Percentiles rank a stretch among this genome's conserved stretches.
Conservation (phyloP, 208 protist genomes). For the Trypanosoma grayi region DNA sequence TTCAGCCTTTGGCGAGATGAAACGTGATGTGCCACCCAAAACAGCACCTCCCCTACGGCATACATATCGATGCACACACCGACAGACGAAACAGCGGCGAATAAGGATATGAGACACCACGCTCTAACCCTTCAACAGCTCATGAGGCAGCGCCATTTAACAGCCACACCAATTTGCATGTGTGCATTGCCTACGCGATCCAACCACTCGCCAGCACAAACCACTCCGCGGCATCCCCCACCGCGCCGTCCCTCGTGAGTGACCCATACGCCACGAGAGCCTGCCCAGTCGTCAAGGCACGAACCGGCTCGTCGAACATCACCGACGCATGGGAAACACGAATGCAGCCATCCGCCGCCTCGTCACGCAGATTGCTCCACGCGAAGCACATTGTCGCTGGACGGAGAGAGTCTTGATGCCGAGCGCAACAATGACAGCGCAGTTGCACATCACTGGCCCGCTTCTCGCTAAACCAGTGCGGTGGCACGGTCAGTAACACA, state of each 20-base stretch:
- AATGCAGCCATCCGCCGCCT: constrained; percentile 1
- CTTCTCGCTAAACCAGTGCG: neutral
- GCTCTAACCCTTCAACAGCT: no score
- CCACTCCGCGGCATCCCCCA: constrained; percentile 4
- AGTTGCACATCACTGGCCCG: constrained; percentile 3
- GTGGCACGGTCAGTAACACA: constrained; percentile 10
- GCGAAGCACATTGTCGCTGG: constrained; percentile 35
- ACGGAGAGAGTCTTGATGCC: constrained; percentile 57
- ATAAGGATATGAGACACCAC: no score
- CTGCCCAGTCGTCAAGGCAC: constrained; percentile 64
- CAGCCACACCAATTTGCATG: neutral
- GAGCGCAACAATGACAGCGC: constrained; percentile 41
- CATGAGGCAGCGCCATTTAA: no score
- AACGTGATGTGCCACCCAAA: no score
- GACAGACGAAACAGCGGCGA: no score
- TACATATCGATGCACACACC: no score
- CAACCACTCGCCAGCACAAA: constrained; percentile 36
- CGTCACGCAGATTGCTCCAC: neutral
- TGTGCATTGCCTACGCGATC: constrained; percentile 17
- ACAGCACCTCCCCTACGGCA: no score
- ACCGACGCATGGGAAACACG: constrained; percentile 18
- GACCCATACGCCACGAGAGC: constrained; percentile 51
- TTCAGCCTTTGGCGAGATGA: constrained; percentile 9
- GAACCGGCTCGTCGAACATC: constrained; percentile 36
- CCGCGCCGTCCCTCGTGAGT: neutral